phyloP scores from a whole-genome alignment of 2,329 filamentous ascomycete genomes.

The Colletotrichum tanaceti region DNA sequence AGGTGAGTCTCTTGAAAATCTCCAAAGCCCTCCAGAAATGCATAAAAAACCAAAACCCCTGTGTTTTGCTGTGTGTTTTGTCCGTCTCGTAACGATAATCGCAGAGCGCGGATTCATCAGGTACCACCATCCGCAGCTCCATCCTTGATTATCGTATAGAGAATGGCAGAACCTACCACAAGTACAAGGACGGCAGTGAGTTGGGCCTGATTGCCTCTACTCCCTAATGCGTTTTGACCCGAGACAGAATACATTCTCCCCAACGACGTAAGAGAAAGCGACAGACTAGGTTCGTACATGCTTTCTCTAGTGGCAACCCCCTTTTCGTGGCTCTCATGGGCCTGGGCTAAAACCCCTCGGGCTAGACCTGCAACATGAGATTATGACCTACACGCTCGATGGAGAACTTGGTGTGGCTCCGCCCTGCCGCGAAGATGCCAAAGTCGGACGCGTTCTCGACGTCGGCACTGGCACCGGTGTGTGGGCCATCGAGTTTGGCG shows the following conservation, averaged over 20 bases:
- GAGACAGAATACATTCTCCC: background rate
- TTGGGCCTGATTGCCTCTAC: background rate
- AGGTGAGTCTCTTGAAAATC: background rate
- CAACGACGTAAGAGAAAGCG: background rate
- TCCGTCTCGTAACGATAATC: background rate
- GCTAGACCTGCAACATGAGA: slow-evolving; percentile 19
- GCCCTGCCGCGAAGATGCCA: background rate
- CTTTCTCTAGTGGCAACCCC: background rate
- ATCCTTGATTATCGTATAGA: slow-evolving; percentile 38
- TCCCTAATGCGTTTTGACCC: too few species aligned
- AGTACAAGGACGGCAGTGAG: slow-evolving; percentile 42
- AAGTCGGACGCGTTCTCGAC: slow-evolving; percentile 51
- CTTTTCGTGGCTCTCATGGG: background rate
- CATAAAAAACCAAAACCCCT: too few species aligned
- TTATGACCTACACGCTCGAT: background rate
- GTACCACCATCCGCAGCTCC: slow-evolving; percentile 49
- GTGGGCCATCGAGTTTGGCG: slow-evolving; percentile 58
- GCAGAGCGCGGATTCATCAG: slow-evolving; percentile 40
- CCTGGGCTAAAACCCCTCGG: too few species aligned
- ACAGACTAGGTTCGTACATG: slow-evolving; percentile 42
- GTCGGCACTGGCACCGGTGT: slow-evolving; percentile 60
- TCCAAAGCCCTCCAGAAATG: background rate
- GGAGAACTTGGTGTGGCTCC: slow-evolving; percentile 2
- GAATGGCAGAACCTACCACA: slow-evolving; percentile 36
- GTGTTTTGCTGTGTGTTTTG: too few species aligned